Percentiles rank a stretch among this genome's conserved stretches.
These are phyloP conservation scores for Silybum marianum DNA, from an alignment of 129 eudicot species.

Conservation along the genomic window DNA sequence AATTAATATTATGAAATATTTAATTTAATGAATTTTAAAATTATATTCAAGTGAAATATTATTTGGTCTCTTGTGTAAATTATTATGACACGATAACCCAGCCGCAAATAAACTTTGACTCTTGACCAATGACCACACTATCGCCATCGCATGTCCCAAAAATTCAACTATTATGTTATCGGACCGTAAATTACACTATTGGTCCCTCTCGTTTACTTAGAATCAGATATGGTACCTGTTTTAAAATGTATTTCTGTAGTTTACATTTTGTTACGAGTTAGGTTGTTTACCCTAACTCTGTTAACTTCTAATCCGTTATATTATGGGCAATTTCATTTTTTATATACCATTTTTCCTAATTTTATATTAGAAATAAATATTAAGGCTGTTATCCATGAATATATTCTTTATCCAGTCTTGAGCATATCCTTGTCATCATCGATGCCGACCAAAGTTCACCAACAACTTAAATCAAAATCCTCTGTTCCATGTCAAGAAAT, in stretches of 20 bases:
- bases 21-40: neutral
- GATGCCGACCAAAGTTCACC: neutral
- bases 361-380: neutral
- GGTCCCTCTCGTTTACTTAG: neutral
- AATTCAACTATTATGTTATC: neutral
- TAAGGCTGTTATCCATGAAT: neutral
- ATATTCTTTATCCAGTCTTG: neutral
- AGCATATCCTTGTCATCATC: neutral
- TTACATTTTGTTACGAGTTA: neutral
- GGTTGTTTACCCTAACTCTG: neutral
- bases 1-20: too few species aligned
- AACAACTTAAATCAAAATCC: neutral
- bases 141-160: neutral
- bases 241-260: neutral
- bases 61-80: neutral
- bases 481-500: neutral
- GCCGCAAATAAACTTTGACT: neutral
- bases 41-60: neutral
- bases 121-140: neutral
- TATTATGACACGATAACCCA: neutral
- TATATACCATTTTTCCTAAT: neutral
- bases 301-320: neutral
- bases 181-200: neutral
- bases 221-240: neutral
- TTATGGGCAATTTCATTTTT: neutral